Evolutionary conservation across 1,284 basidiomycete species (phyloP).

Genomic region (Ustilago crameri): DNA sequence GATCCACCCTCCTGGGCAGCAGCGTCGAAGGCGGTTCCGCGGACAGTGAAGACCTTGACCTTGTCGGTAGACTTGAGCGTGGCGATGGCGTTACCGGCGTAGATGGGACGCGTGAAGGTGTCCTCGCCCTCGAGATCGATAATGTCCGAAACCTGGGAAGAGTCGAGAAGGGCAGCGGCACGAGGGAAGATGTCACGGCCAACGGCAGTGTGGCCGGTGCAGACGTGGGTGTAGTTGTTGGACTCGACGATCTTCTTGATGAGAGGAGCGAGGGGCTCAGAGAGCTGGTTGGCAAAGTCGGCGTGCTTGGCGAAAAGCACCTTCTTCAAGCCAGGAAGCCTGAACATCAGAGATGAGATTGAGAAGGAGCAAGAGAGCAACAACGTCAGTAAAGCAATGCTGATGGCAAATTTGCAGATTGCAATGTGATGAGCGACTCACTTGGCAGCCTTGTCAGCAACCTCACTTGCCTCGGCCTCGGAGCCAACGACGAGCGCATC

Average conservation of each 20-base stretch:
- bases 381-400: not conserved
- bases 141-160: slow-evolving; percentile 82
- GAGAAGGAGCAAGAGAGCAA: not conserved
- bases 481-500: slow-evolving; percentile 86
- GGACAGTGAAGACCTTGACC: slow-evolving; percentile 94
- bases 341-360: slow-evolving; percentile 38
- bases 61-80: slow-evolving; percentile 85
- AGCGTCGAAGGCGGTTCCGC: slow-evolving; percentile 91
- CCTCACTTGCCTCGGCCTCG: slow-evolving; percentile 76
- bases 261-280: slow-evolving; percentile 71
- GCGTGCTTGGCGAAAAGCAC: slow-evolving; percentile 70
- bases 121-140: slow-evolving; percentile 83
- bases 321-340: slow-evolving; percentile 72
- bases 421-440: slow-evolving; percentile 68
- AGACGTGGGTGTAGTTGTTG: slow-evolving; percentile 81
- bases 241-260: slow-evolving; percentile 71
- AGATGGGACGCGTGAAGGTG: slow-evolving; percentile 91
- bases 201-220: slow-evolving; percentile 81
- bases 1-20: slow-evolving; percentile 71
- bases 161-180: slow-evolving; percentile 83
- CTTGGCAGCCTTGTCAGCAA: slow-evolving; percentile 84
- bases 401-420: not conserved
- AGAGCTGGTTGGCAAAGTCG: slow-evolving; percentile 69
- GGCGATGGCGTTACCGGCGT: slow-evolving; percentile 96
- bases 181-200: slow-evolving; percentile 84